Conservation (phyloP, 2,329 filamentous ascomycete species). For the Lithohypha guttulata region DNA sequence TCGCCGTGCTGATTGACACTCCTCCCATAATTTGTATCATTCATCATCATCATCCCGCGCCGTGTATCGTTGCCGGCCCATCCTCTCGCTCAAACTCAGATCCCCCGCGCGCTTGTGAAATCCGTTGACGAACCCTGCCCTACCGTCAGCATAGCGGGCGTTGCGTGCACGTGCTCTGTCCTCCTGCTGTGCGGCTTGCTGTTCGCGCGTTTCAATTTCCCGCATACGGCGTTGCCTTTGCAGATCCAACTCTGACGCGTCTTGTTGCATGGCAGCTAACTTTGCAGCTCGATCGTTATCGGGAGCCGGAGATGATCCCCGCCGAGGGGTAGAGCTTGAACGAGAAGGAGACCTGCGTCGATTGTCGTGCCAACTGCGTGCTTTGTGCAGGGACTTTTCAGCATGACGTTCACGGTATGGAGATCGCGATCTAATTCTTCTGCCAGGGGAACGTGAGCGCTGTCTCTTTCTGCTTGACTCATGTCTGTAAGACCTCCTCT, state of each 20-base stretch:
- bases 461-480: slow-evolving; percentile 6
- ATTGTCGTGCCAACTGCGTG: slow-evolving; percentile 8
- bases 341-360: background rate
- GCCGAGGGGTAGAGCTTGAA: slow-evolving; percentile 9
- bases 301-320: slow-evolving; percentile 10
- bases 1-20: too few relatives aligned
- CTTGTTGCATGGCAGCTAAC: slow-evolving; percentile 62
- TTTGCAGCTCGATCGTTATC: slow-evolving; percentile 40
- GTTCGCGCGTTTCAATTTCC: slow-evolving; percentile 55
- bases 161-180: slow-evolving; percentile 50
- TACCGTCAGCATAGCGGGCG: slow-evolving; percentile 48
- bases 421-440: slow-evolving; percentile 11
- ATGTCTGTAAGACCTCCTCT: slow-evolving; percentile 14
- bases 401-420: slow-evolving; percentile 6
- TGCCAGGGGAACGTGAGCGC: slow-evolving; percentile 9
- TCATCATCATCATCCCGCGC: slow-evolving; percentile 9
- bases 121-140: slow-evolving; percentile 53
- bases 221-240: slow-evolving; percentile 59
- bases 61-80: slow-evolving; percentile 25
- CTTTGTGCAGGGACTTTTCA: slow-evolving; percentile 1
- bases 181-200: slow-evolving; percentile 54
- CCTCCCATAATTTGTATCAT: too few relatives aligned
- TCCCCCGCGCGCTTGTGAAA: slow-evolving; percentile 48
- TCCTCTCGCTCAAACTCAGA: slow-evolving; percentile 33
- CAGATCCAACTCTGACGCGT: slow-evolving; percentile 58